phyloP scores from a whole-genome alignment of 345 rosid genomes.

The Stellera chamaejasme region DNA sequence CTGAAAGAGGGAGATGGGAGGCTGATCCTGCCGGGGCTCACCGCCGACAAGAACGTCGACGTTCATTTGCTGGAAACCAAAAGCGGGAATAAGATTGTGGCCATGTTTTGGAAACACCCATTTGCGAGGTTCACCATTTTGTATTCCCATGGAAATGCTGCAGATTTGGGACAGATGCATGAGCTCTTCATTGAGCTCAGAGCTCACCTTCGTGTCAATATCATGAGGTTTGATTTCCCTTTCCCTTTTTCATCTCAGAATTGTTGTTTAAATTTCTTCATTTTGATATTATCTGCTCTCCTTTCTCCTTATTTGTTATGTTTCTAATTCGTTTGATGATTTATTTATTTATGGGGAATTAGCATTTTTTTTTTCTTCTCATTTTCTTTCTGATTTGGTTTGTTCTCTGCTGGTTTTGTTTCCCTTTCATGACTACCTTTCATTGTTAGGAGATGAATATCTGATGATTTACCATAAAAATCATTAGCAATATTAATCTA shows the following conservation, averaged over 20 bases:
- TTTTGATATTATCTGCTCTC: background rate
- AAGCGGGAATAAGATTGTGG: conserved; percentile 71
- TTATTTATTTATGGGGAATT: background rate
- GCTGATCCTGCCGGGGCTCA: conserved; percentile 52
- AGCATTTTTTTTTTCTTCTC: background rate
- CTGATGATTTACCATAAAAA: no score
- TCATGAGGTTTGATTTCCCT: conserved; percentile 58
- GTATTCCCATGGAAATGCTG: conserved; percentile 97
- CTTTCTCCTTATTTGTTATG: background rate
- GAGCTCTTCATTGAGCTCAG: conserved; percentile 95
- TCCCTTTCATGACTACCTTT: background rate
- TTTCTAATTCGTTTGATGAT: conserved; percentile 2
- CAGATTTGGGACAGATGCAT: conserved; percentile 94
- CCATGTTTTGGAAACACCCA: conserved; percentile 95
- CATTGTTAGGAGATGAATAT: no score
- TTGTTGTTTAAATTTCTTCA: background rate
- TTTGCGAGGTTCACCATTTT: conserved; percentile 78
- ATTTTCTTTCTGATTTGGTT: background rate
- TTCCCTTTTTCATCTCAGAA: background rate
- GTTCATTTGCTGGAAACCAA: conserved; percentile 77
- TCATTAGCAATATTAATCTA: no score
- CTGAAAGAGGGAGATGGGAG: conserved; percentile 51
- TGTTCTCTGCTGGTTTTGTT: background rate
- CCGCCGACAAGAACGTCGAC: conserved; percentile 71
- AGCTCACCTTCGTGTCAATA: conserved; percentile 88